Evolutionary conservation across 2,329 filamentous ascomycete species (phyloP).

Genomic region (Podosphaera xanthii): DNA sequence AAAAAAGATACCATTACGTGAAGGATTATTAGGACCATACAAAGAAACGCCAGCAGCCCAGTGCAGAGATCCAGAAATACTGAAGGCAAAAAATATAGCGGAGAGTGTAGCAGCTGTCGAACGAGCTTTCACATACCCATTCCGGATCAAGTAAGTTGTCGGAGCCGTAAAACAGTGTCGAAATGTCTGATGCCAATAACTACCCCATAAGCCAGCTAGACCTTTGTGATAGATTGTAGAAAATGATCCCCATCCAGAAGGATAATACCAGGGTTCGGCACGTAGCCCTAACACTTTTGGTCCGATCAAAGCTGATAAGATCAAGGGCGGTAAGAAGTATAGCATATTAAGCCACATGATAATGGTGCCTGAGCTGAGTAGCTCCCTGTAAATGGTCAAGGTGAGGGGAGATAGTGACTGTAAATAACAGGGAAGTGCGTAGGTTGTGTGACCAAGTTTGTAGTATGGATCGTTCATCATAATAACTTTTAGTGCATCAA

Average conservation of each 20-base stretch:
- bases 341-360: constrained; percentile 35
- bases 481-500: constrained; percentile 47
- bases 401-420: constrained; percentile 21
- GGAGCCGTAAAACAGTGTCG: constrained; percentile 47
- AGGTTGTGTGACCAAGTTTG: constrained; percentile 25
- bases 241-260: constrained; percentile 31
- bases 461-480: constrained; percentile 68
- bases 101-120: constrained; percentile 16
- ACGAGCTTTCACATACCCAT: constrained; percentile 19
- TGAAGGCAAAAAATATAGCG: constrained; percentile 31
- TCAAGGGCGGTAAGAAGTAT: constrained; percentile 36
- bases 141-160: constrained; percentile 22
- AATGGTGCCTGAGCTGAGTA: constrained; percentile 32
- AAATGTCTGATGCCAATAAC: constrained; percentile 83
- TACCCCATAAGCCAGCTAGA: constrained; percentile 60
- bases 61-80: constrained; percentile 46
- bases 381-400: constrained; percentile 31
- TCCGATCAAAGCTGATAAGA: constrained; percentile 26
- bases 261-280: constrained; percentile 37
- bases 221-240: constrained; percentile 40
- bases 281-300: constrained; percentile 29
- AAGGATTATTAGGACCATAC: constrained; percentile 28
- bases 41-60: constrained; percentile 44
- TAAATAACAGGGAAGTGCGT: constrained; percentile 23
- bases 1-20: constrained; percentile 45